These are phyloP conservation scores for Taiozyma sp. DNA, from an alignment of 1,139 yeast species.

Conservation along the genomic window DNA sequence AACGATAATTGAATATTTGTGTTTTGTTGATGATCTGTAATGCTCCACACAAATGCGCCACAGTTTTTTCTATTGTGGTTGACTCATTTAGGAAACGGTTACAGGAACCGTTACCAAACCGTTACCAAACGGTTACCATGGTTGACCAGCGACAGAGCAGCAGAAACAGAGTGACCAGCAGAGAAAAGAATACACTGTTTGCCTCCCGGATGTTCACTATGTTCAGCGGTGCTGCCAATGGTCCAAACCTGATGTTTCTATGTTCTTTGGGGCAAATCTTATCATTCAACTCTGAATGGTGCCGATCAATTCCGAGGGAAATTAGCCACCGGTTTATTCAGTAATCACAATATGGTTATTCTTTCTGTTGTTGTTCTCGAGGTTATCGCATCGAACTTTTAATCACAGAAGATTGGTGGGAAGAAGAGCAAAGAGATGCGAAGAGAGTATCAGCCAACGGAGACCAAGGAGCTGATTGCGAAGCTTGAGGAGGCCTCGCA, in stretches of 20 bases:
- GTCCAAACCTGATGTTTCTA: too few species aligned
- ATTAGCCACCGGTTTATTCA: too few species aligned
- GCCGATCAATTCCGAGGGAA: too few species aligned
- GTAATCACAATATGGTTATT: too few species aligned
- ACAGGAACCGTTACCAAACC: too few species aligned
- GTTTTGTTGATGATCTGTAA: neutral
- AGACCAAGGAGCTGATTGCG: constrained; percentile 20
- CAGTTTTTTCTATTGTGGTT: neutral
- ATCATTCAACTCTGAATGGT: too few species aligned
- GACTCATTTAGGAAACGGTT: neutral
- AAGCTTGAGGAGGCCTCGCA: constrained; percentile 26
- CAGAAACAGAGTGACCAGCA: neutral
- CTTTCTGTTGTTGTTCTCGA: too few species aligned
- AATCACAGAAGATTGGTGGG: neutral
- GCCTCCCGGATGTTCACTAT: neutral
- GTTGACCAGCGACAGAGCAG: neutral
- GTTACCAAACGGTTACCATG: neutral
- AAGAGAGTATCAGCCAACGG: constrained; percentile 9
- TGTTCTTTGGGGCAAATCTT: too few species aligned
- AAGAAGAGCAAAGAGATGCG: constrained; percentile 5
- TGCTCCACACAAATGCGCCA: neutral
- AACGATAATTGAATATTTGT: neutral
- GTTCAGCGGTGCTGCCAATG: neutral
- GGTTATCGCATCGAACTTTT: too few species aligned
- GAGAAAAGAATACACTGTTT: too few species aligned